A percentile compares a stretch with the other conserved stretches of the same genome.
These are phyloP conservation scores for Penicillium sp. DNA, from an alignment of 2,329 filamentous ascomycete genomes.

Conservation along the genomic window DNA sequence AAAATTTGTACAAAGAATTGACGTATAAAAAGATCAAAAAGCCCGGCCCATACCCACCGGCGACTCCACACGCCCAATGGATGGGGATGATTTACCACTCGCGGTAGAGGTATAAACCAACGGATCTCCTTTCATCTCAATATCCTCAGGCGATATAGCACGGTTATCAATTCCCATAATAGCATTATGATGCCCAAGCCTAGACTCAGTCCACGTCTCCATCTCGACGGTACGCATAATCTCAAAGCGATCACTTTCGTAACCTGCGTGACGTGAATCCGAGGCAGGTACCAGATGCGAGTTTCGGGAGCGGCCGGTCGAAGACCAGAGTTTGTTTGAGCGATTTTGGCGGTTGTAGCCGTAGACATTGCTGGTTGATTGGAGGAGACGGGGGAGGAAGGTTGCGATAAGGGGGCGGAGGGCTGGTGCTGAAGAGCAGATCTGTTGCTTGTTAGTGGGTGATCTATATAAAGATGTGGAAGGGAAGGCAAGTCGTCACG, in stretches of 20 bases:
- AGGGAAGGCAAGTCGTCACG: background rate
- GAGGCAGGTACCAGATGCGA: slow-evolving; percentile 12
- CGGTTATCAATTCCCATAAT: background rate
- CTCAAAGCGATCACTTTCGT: slow-evolving; percentile 28
- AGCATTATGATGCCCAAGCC: background rate
- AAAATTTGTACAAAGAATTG: background rate
- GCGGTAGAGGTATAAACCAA: background rate
- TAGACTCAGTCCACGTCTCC: slow-evolving; percentile 32
- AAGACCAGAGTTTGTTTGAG: slow-evolving; percentile 24
- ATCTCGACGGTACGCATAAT: slow-evolving; percentile 39
- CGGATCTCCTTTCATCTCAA: background rate
- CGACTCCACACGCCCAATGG: background rate
- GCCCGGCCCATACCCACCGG: background rate
- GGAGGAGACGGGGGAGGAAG: slow-evolving; percentile 34
- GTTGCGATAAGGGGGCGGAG: slow-evolving; percentile 35
- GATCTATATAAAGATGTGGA: background rate
- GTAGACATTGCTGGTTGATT: slow-evolving; percentile 25
- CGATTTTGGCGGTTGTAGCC: slow-evolving; percentile 19
- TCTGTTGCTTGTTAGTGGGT: slow-evolving; percentile 18
- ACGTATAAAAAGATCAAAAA: background rate
- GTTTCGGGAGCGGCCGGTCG: slow-evolving; percentile 23
- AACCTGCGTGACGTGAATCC: slow-evolving; percentile 14
- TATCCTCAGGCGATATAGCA: background rate
- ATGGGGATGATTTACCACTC: background rate
- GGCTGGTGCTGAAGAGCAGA: slow-evolving; percentile 40